Conservation (phyloP, 768 basidiomycete species). For the Brasilioporus rufonigricans region DNA sequence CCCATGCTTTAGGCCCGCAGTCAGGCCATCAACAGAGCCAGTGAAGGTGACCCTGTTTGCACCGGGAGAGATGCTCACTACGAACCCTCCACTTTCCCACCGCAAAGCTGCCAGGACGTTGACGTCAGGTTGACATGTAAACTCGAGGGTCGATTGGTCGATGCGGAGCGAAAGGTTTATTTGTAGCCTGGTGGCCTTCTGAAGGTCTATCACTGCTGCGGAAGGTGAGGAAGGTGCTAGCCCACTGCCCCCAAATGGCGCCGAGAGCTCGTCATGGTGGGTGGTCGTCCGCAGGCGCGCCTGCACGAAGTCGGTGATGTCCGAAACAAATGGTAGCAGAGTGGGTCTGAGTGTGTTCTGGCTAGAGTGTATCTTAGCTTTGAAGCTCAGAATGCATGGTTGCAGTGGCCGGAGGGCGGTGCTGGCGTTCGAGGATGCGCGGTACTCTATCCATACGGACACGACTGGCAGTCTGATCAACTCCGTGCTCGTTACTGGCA, state of each 20-base stretch:
- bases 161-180: slow-evolving; percentile 89
- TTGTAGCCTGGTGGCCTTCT: slow-evolving; percentile 49
- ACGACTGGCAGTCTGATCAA: slow-evolving; percentile 72
- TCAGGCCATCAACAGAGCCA: slow-evolving; percentile 78
- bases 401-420: slow-evolving; percentile 37
- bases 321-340: slow-evolving; percentile 81
- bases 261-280: slow-evolving; percentile 19
- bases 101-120: slow-evolving; percentile 86
- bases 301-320: slow-evolving; percentile 70
- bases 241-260: slow-evolving; percentile 4
- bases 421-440: slow-evolving; percentile 47
- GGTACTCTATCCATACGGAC: slow-evolving; percentile 83
- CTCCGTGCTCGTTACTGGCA: slow-evolving; percentile 50
- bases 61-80: slow-evolving; percentile 74
- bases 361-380: slow-evolving; percentile 86
- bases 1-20: slow-evolving; percentile 78
- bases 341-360: slow-evolving; percentile 81
- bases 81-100: slow-evolving; percentile 94
- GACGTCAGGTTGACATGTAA: slow-evolving; percentile 89
- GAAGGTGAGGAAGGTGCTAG: slow-evolving; percentile 20
- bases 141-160: slow-evolving; percentile 80
- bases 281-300: slow-evolving; percentile 58
- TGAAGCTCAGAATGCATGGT: slow-evolving; percentile 72
- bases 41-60: slow-evolving; percentile 71
- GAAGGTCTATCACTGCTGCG: slow-evolving; percentile 6